Evolutionary conservation across 192 early-diverging fungal species (phyloP), one percentile per base, ranked within the genome.

Genomic region (Backusella luteola): DNA sequence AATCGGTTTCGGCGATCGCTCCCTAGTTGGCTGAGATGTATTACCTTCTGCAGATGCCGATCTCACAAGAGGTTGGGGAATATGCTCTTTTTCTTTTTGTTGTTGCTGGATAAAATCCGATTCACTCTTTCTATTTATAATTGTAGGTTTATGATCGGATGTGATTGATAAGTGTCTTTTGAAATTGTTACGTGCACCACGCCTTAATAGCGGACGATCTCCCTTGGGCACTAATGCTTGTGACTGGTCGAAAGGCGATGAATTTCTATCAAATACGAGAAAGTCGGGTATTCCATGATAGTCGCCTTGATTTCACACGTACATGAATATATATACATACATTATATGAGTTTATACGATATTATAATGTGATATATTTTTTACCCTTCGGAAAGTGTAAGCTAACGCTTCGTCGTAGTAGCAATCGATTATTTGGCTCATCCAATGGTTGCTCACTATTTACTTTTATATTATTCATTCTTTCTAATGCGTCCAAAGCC

Each of bases 161-260:
- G 21, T 78, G n/a, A 74, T 59, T 23, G 84, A 78, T 8, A 86
- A 85, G 71, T 89, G 87, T 38, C 87, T 73, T 21, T 86, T 86
- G 42, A 89, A 81, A 38, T 87, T 89, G 34, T 84, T 89, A 23
- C 87, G 79, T 5, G 87, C 87, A 12, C 83, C 82, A 67, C 85
- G 69, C 44, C 85, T 41, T 39, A 87, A 63, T 14, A 87, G 73
- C 7, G 85, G 81, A 6, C 82, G 59, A 6, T 81, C 84, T 0
- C 81, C 79, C 36, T 85, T 74, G 1, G 78, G 78, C 39, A 85
- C 81, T 1, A 89, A 69, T 34, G 81, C 78, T n/a, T 76, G 77
- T n/a, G 84, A 85, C n/a, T 81, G 79, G 12, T 76, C 81, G 66
- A 83, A 71, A 17, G 79, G 69, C 21, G 87, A 77, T 41, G 85